A percentile compares a stretch with the other conserved stretches of the same genome.
phyloP scores from a whole-genome alignment of 2,329 filamentous ascomycete species.

The Seiridium unicorne region DNA sequence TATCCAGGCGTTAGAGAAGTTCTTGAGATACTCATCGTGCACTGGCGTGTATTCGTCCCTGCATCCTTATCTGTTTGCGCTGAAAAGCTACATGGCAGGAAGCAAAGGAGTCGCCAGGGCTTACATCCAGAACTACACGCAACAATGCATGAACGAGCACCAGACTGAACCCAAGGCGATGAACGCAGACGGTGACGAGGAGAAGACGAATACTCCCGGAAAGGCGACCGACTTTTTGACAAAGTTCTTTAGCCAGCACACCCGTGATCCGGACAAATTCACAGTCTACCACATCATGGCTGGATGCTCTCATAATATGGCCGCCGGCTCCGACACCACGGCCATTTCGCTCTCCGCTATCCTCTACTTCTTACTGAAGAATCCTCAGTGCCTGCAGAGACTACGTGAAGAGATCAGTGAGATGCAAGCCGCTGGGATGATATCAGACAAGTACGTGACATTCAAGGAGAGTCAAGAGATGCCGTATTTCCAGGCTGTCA shows the following conservation, averaged over 20 bases:
- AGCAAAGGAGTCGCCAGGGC: constrained; percentile 19
- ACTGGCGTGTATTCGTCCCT: constrained; percentile 20
- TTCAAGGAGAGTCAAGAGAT: constrained; percentile 26
- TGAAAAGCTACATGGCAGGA: constrained; percentile 13
- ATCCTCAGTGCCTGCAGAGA: constrained; percentile 12
- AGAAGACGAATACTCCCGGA: not conserved
- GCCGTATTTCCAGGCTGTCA: constrained; percentile 50
- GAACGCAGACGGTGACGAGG: not conserved
- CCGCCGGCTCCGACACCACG: constrained; percentile 35
- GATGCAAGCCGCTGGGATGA: constrained; percentile 8
- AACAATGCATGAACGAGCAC: constrained; percentile 13
- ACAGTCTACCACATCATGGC: constrained; percentile 19
- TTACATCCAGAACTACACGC: constrained; percentile 25
- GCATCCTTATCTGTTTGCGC: constrained; percentile 11
- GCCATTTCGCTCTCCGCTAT: constrained; percentile 28
- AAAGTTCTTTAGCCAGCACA: constrained; percentile 22
- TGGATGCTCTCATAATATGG: constrained; percentile 24
- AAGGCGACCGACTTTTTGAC: constrained; percentile 22
- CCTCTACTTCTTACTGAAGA: constrained; percentile 21
- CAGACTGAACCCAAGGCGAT: constrained; percentile 4
- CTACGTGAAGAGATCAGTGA: constrained; percentile 20
- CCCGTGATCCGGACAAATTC: constrained; percentile 28
- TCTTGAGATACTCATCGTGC: constrained; percentile 18
- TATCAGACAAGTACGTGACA: constrained; percentile 13
- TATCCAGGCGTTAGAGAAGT: not conserved